These are phyloP conservation scores for Viola odorata DNA, from an alignment of 345 rosid genomes.

Conservation along the genomic window DNA sequence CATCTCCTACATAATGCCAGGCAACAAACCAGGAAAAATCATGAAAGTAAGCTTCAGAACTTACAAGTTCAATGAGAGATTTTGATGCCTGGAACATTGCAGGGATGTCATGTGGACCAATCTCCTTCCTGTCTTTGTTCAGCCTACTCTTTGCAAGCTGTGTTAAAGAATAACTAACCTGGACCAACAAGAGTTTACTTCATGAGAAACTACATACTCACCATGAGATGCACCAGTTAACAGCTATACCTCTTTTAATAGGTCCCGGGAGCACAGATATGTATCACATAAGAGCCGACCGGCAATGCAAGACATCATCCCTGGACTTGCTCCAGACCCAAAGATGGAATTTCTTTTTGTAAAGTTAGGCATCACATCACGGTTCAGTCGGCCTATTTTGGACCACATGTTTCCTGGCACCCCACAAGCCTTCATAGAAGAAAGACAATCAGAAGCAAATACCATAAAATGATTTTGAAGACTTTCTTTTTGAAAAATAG, in stretches of 20 bases:
- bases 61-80: constrained; percentile 78
- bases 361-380: constrained; percentile 88
- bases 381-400: constrained; percentile 94
- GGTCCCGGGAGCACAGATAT: constrained; percentile 79
- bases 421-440: constrained; percentile 61
- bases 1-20: too few relatives aligned
- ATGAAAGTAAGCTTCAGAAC: constrained; percentile 27
- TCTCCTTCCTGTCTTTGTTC: constrained; percentile 82
- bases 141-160: constrained; percentile 87
- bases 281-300: constrained; percentile 96
- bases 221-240: constrained; percentile 10
- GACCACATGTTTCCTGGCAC: constrained; percentile 95
- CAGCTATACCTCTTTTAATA: constrained; percentile 69
- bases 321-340: constrained; percentile 93
- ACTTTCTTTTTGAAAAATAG: background rate
- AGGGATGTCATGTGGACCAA: constrained; percentile 67
- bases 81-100: constrained; percentile 77
- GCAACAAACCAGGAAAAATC: background rate
- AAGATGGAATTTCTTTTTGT: constrained; percentile 60
- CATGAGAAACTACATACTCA: constrained; percentile 19
- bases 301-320: constrained; percentile 90
- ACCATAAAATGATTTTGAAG: background rate
- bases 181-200: constrained; percentile 31
- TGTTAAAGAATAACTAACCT: constrained; percentile 97
- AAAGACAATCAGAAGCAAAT: background rate